A percentile compares a stretch with the other conserved stretches of the same genome.
Conservation (phyloP, 179 eudicot species). For the Carnegiea gigantea region DNA sequence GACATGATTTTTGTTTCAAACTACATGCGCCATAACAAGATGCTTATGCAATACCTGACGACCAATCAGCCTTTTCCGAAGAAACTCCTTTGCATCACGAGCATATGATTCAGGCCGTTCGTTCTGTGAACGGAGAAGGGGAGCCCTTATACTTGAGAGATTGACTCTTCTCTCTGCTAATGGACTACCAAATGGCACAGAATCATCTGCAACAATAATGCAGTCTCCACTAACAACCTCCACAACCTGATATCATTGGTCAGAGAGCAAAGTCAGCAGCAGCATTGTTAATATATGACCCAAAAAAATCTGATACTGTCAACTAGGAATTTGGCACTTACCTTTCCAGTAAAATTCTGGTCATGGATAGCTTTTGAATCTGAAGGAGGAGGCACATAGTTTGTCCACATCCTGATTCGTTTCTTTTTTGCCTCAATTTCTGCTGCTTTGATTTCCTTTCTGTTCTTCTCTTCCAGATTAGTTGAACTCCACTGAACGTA, state of each 20-base stretch:
- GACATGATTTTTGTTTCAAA: constrained; percentile 4
- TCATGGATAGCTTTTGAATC: constrained; percentile 92
- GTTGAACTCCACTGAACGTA: constrained; percentile 98
- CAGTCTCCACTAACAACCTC: constrained; percentile 98
- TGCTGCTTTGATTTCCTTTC: constrained; percentile 57
- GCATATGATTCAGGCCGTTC: constrained; percentile 75
- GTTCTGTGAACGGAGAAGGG: constrained; percentile 73
- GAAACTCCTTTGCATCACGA: constrained; percentile 91
- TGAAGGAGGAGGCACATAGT: constrained; percentile 76
- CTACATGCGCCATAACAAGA: not conserved
- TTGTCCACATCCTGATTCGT: constrained; percentile 75
- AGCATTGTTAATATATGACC: constrained; percentile 6
- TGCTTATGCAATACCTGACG: constrained; percentile 58
- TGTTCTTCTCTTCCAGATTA: constrained; percentile 73
- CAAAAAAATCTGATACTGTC: not conserved
- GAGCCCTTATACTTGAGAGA: constrained; percentile 90
- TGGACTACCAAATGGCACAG: constrained; percentile 83
- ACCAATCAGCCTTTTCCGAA: constrained; percentile 83
- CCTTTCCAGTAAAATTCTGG: constrained; percentile 97
- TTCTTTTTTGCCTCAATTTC: constrained; percentile 92
- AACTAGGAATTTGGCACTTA: constrained; percentile 19
- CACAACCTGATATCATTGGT: constrained; percentile 57
- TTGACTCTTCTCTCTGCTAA: constrained; percentile 89
- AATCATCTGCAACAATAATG: constrained; percentile 85
- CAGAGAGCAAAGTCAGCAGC: constrained; percentile 2